These are phyloP conservation scores for Neocucurbitaria cava DNA, from an alignment of 2,329 filamentous ascomycete species.

Conservation along the genomic window DNA sequence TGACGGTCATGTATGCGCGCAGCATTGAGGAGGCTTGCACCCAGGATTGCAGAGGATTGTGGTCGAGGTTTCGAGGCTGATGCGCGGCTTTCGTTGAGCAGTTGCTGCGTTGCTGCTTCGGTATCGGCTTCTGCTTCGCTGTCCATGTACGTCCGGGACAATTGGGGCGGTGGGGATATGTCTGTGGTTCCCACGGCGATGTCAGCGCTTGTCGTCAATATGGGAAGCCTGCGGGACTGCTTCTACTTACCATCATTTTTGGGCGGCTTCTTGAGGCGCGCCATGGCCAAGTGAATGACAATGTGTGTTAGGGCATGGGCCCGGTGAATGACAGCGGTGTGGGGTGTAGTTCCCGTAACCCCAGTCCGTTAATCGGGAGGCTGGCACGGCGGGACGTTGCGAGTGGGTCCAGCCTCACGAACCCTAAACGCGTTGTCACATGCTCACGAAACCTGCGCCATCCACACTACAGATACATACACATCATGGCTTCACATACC, in stretches of 20 bases:
- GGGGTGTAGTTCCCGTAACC: conserved; percentile 10
- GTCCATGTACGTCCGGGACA: background rate
- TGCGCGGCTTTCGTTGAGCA: conserved; percentile 25
- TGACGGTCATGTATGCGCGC: conserved; percentile 25
- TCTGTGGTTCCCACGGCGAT: background rate
- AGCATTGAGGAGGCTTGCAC: conserved; percentile 39
- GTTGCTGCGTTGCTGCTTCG: conserved; percentile 32
- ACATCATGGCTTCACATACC: conserved; percentile 14
- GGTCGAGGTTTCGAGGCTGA: conserved; percentile 9
- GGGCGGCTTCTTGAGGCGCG: conserved; percentile 12
- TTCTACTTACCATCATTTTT: conserved; percentile 7
- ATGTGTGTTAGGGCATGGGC: background rate
- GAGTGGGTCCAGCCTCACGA: conserved; percentile 7
- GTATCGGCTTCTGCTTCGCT: conserved; percentile 3
- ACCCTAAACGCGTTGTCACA: conserved; percentile 28
- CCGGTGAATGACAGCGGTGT: conserved; percentile 7
- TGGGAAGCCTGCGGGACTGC: background rate
- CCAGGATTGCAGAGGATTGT: conserved; percentile 19
- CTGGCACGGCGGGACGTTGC: background rate
- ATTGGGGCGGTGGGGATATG: background rate
- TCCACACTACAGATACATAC: conserved; percentile 7
- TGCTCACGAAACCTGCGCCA: conserved; percentile 16
- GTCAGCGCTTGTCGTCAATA: background rate
- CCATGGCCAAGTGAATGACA: conserved; percentile 9
- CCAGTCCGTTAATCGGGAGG: conserved; percentile 1